These are phyloP conservation scores for Saccharum spontaneum DNA, from an alignment of 176 grass and related monocot species.

Conservation along the genomic window DNA sequence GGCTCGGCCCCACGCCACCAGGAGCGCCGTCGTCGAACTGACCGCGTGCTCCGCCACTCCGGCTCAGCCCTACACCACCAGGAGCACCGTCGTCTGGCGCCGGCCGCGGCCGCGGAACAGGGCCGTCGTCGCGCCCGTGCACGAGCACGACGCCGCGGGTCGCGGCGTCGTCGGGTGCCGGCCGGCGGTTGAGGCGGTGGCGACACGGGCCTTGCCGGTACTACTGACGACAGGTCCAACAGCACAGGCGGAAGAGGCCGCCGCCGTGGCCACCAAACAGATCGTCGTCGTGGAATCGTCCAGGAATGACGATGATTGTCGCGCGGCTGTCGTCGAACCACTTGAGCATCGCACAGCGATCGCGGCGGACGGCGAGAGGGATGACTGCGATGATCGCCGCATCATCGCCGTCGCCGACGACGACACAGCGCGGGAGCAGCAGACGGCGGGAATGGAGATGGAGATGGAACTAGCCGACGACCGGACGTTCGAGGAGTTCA, in stretches of 20 bases:
- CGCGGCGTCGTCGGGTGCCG: not conserved
- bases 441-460: not conserved
- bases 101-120: not conserved
- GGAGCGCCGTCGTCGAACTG: too few relatives aligned
- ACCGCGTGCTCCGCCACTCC: not conserved
- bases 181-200: not conserved
- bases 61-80: not conserved
- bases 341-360: too few relatives aligned
- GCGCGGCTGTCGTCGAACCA: not conserved
- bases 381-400: too few relatives aligned
- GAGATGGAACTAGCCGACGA: not conserved
- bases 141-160: too few relatives aligned
- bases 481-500: constrained; percentile 69
- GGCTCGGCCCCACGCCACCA: too few relatives aligned
- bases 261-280: too few relatives aligned
- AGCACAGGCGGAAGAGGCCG: too few relatives aligned
- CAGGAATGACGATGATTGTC: too few relatives aligned
- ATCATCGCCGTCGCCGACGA: too few relatives aligned
- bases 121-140: not conserved
- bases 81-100: not conserved
- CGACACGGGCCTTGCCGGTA: too few relatives aligned
- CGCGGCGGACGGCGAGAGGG: not conserved
- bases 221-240: too few relatives aligned
- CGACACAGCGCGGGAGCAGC: not conserved
- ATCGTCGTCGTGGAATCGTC: not conserved